Percentiles rank a stretch among this genome's conserved stretches.
These are phyloP conservation scores for sorghum (Sorghum bicolor) DNA, from an alignment of 176 grass and related monocot species.

Conservation along the genomic window DNA sequence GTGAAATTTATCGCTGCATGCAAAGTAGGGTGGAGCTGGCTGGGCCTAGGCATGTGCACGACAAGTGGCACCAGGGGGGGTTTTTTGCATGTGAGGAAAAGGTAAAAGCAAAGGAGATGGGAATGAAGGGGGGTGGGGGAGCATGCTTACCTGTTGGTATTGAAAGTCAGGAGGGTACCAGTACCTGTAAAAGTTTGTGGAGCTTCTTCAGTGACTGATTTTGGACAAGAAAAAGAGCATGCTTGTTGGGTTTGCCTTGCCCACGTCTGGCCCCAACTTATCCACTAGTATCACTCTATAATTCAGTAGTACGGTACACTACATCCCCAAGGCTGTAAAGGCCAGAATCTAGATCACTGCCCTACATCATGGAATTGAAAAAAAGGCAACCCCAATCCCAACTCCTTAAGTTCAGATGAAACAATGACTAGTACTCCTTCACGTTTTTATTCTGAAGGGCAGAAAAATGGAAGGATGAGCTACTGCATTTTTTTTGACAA, in stretches of 20 bases:
- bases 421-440: too few species aligned
- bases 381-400: not conserved
- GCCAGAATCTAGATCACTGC: constrained; percentile 31
- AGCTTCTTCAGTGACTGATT: constrained; percentile 42
- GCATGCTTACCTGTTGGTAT: constrained; percentile 77
- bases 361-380: not conserved
- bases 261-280: constrained; percentile 28
- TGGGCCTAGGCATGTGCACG: not conserved
- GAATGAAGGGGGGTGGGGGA: not conserved
- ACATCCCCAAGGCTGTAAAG: constrained; percentile 38
- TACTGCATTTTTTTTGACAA: not conserved
- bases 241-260: not conserved
- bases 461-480: not conserved
- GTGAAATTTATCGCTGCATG: not conserved
- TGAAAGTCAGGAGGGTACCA: constrained; percentile 77
- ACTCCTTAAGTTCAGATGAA: not conserved
- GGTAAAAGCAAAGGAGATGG: constrained; percentile 10
- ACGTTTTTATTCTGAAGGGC: not conserved
- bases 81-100: constrained; percentile 53
- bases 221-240: not conserved
- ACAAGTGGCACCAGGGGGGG: constrained; percentile 8
- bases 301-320: not conserved
- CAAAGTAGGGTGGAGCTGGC: not conserved
- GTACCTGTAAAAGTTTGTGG: constrained; percentile 69
- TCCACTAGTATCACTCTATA: not conserved